A percentile compares a stretch with the other conserved stretches of the same genome.
Conservation (phyloP, 176 grass and related monocot species). For the Musa troglodytarum region DNA sequence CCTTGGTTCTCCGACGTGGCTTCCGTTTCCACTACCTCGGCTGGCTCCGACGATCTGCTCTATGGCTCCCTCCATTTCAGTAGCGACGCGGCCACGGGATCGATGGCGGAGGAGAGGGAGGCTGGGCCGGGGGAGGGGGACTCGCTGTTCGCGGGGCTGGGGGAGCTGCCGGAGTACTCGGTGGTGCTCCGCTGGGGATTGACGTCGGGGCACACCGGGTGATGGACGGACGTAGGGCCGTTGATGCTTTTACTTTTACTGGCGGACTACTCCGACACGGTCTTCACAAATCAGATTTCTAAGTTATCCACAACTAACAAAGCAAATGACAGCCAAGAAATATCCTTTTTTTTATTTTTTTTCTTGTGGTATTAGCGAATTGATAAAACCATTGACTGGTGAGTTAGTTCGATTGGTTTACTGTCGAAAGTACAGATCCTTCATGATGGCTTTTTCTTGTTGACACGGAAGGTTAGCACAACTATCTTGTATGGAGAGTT, state of each 20-base stretch:
- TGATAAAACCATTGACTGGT: too few species aligned
- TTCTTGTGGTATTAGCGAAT: too few species aligned
- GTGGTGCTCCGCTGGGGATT: not conserved
- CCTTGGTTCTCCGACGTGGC: constrained; percentile 61
- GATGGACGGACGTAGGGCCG: not conserved
- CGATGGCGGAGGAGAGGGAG: not conserved
- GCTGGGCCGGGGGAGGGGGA: not conserved
- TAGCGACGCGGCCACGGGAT: not conserved
- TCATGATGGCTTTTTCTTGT: too few species aligned
- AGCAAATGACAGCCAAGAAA: not conserved
- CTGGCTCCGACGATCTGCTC: constrained; percentile 23
- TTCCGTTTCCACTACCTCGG: constrained; percentile 38
- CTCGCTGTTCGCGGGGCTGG: not conserved
- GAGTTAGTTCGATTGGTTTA: too few species aligned
- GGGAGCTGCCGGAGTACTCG: constrained; percentile 1
- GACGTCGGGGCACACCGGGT: not conserved
- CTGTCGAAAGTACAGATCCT: too few species aligned
- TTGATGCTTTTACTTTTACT: not conserved
- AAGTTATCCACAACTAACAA: not conserved
- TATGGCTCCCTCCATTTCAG: constrained; percentile 34
- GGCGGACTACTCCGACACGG: not conserved
- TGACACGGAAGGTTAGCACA: too few species aligned
- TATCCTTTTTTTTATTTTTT: too few species aligned
- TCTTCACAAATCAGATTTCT: too few species aligned
- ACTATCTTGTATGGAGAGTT: too few species aligned